Percentiles rank a stretch among this genome's conserved stretches.
Conservation (phyloP, 805 yeast species). For the Candida pseudoglaebosa region DNA sequence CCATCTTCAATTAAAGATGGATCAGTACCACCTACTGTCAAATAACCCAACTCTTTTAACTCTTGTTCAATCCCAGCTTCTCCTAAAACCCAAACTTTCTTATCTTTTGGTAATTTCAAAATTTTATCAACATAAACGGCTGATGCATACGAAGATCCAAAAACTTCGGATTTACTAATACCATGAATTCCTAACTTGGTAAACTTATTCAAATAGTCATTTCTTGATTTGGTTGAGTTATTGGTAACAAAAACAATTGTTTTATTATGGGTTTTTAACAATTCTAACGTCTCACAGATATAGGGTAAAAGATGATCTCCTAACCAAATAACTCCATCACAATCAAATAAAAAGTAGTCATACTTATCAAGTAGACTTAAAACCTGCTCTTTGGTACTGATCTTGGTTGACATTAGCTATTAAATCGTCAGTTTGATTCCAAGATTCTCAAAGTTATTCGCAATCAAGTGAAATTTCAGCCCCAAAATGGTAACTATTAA, state of each 20-base stretch:
- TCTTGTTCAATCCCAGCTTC: conserved; percentile 84
- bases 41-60: conserved; percentile 67
- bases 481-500: too few relatives aligned
- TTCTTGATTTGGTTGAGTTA: conserved; percentile 88
- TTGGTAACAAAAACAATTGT: conserved; percentile 87
- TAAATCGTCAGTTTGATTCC: background rate
- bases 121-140: conserved; percentile 82
- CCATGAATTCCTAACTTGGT: conserved; percentile 50
- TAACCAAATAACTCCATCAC: conserved; percentile 96
- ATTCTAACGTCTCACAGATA: conserved; percentile 68
- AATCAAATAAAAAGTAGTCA: conserved; percentile 89
- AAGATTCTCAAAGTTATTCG: background rate
- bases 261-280: conserved; percentile 55
- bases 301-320: conserved; percentile 79
- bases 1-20: conserved; percentile 45
- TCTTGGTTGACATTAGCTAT: conserved; percentile 14
- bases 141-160: conserved; percentile 89
- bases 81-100: conserved; percentile 87
- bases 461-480: background rate
- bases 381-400: conserved; percentile 35
- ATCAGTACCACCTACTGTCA: conserved; percentile 80
- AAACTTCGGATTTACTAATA: conserved; percentile 61
- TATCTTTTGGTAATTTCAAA: conserved; percentile 63
- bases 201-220: conserved; percentile 73
- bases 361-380: conserved; percentile 55